Conservation (phyloP, 768 basidiomycete genomes). For the Phaeotremella skinneri region DNA sequence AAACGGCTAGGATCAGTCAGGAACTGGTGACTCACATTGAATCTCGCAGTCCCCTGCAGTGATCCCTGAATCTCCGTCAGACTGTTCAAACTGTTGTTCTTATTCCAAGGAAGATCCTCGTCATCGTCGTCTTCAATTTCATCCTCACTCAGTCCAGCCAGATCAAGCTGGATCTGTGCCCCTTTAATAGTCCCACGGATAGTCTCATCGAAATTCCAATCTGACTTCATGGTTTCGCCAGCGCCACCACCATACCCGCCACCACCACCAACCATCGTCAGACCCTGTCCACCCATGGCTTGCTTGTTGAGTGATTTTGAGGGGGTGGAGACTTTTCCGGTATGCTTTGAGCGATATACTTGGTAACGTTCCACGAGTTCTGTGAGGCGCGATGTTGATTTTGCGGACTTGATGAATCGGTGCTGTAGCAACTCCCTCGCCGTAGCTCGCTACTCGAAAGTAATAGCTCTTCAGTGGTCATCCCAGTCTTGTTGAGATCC, state of each 20-base stretch:
- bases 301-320: conserved; percentile 51
- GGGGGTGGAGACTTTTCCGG: conserved; percentile 44
- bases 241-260: conserved; percentile 13
- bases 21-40: conserved; percentile 52
- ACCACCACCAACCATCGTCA: conserved; percentile 18
- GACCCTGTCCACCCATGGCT: conserved; percentile 23
- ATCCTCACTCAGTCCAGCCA: conserved; percentile 32
- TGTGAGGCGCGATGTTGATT: conserved; percentile 75
- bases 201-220: conserved; percentile 79
- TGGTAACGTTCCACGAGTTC: conserved; percentile 87
- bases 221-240: conserved; percentile 71
- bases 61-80: conserved; percentile 11
- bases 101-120: not conserved
- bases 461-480: not conserved
- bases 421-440: conserved; percentile 92
- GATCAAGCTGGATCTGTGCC: conserved; percentile 31
- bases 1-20: no score
- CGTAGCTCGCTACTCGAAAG: conserved; percentile 81
- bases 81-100: not conserved
- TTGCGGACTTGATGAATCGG: conserved; percentile 80
- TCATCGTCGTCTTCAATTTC: conserved; percentile 31
- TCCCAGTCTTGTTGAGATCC: not conserved
- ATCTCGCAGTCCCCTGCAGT: conserved; percentile 74
- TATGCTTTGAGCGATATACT: conserved; percentile 66
- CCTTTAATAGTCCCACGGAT: conserved; percentile 47